Conservation (phyloP, 176 grass and related monocot genomes). For the Triticum dicoccoides region DNA sequence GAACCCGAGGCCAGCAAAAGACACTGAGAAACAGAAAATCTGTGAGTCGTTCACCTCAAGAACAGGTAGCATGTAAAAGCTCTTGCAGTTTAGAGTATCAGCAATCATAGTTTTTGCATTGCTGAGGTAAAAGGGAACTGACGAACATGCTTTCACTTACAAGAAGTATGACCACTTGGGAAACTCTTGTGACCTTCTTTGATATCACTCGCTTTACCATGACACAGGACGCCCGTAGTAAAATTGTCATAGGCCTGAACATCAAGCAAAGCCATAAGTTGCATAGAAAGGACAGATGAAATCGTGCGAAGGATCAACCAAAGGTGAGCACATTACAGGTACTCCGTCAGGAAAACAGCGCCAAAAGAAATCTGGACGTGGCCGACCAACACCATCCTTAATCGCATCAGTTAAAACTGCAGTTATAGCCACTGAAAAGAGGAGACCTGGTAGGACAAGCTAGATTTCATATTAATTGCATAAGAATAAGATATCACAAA, state of each 20-base stretch:
- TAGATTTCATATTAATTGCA: slow-evolving; percentile 22
- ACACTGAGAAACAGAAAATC: slow-evolving; percentile 49
- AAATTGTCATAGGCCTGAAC: slow-evolving; percentile 54
- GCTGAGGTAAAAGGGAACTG: slow-evolving; percentile 9
- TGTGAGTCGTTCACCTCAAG: slow-evolving; percentile 2
- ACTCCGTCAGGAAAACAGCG: slow-evolving; percentile 75
- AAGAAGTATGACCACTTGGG: slow-evolving; percentile 77
- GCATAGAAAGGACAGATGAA: not conserved
- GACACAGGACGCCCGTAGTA: slow-evolving; percentile 58
- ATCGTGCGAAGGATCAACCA: not conserved
- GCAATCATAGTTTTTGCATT: not conserved
- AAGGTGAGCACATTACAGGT: slow-evolving; percentile 31
- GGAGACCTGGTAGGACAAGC: slow-evolving; percentile 43
- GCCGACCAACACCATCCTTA: slow-evolving; percentile 73
- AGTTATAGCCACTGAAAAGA: slow-evolving; percentile 77
- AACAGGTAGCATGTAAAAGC: not conserved
- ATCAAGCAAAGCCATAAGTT: not conserved
- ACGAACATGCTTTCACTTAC: slow-evolving; percentile 38
- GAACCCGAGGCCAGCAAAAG: slow-evolving; percentile 77
- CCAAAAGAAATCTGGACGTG: slow-evolving; percentile 87
- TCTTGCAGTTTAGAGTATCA: not conserved
- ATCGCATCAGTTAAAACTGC: slow-evolving; percentile 79
- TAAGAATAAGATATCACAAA: slow-evolving; percentile 6
- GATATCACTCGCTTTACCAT: slow-evolving; percentile 65
- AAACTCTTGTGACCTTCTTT: slow-evolving; percentile 92